Evolutionary conservation across 192 early-diverging fungal species (phyloP), one percentile per base, ranked within the genome.

Genomic region (Lunasporangiospora selenospora): DNA sequence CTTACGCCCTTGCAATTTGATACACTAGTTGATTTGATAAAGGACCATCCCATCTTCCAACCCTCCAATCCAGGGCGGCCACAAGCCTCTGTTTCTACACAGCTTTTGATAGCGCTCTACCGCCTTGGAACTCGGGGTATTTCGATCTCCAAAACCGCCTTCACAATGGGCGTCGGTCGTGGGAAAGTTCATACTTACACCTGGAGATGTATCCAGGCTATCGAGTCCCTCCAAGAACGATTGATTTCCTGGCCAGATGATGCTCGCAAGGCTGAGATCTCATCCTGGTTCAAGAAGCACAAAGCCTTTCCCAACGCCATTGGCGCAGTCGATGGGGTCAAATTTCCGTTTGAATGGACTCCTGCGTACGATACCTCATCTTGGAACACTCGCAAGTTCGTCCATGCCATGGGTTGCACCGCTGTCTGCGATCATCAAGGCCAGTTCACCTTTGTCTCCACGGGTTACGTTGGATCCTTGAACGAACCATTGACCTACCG

Each of bases 281-380:
- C n/a, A 2, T 21, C 10, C 5, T 54, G 53, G 21, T 56, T 65
- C 53, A 41, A 41, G 37, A 19, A 16, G 18, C n/a, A 37, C 0
- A 50, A 16, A 33, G 48, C 48, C 18, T 66, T 65, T 26, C 29
- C 39, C 32, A 36, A 52, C 46, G 27, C 30, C 23, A 66, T 58
- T 11, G 54, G 64, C 18, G 54, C 48, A 21, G 48, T 43, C 12
- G 64, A 66, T 10, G 54, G 63, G 15, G 40, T 66, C 9, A 46
- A 37, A 19, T 58, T 66, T 26, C 47, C 31, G 13, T 34, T 47
- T 39, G 47, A 50, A 1, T n/a, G 12, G 6, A 50, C 38, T 15
- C 64, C 64, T 3, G 19, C 21, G 13, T 51, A 43, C 19, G 47
- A 66, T 18, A 16, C 63, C 1, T 13, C 19, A 4, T 53, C 51